phyloP scores from a whole-genome alignment of 163 green algal species.

The Chloromonas sp. region DNA sequence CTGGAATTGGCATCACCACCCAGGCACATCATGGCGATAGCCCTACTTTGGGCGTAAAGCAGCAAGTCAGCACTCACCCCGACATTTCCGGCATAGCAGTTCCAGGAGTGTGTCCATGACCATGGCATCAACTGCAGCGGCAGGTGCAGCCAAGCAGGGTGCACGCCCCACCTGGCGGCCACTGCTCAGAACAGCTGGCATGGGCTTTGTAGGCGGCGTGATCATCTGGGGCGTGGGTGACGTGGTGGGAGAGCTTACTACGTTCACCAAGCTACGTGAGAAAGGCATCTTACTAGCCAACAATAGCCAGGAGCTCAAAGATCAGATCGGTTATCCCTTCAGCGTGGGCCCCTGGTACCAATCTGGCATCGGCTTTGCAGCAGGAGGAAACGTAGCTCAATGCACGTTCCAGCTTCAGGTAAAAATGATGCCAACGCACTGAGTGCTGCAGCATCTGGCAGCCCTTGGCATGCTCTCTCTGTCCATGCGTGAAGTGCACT shows the following conservation, averaged over 20 bases:
- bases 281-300: conserved; percentile 21
- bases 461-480: no score
- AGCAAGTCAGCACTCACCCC: no score
- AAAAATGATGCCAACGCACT: background rate
- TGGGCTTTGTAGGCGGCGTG: conserved; percentile 19
- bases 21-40: no score
- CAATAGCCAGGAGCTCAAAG: conserved; percentile 16
- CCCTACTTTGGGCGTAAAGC: no score
- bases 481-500: no score
- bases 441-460: background rate
- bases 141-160: no score
- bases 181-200: no score
- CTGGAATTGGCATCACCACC: no score
- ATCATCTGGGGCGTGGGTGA: conserved; percentile 28
- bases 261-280: conserved; percentile 21
- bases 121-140: no score
- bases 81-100: no score
- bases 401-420: conserved; percentile 36
- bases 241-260: conserved; percentile 26
- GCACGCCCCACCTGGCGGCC: no score
- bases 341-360: conserved; percentile 26
- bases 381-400: conserved; percentile 21
- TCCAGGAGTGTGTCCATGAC: no score
- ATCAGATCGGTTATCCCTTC: conserved; percentile 29
- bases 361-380: conserved; percentile 24